These are phyloP conservation scores for Cocos nucifera DNA, from an alignment of 176 grass and related monocot genomes.

Conservation along the genomic window DNA sequence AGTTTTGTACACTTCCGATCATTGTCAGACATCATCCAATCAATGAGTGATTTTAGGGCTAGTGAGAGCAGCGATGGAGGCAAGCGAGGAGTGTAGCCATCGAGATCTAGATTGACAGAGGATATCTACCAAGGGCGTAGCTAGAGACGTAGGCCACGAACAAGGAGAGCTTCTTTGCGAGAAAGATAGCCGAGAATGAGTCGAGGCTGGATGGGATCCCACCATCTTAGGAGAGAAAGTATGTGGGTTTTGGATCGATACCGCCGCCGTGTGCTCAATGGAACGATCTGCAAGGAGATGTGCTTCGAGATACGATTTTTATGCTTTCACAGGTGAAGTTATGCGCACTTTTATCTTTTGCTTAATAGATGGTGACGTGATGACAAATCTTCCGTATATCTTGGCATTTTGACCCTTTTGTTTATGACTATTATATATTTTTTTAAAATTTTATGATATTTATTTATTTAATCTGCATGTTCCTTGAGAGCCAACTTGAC, in stretches of 20 bases:
- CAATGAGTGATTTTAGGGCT: neutral
- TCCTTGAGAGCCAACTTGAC: no score
- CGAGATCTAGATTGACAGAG: slow-evolving; percentile 9
- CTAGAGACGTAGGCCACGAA: slow-evolving; percentile 10
- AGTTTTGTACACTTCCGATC: neutral
- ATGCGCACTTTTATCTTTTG: no score
- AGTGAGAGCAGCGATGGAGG: neutral
- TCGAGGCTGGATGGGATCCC: slow-evolving; percentile 6
- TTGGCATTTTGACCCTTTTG: no score
- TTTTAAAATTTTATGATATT: no score
- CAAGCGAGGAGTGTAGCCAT: neutral
- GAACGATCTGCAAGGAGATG: neutral
- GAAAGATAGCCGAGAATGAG: slow-evolving; percentile 4
- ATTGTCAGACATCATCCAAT: slow-evolving; percentile 3
- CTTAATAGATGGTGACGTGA: no score
- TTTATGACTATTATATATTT: no score
- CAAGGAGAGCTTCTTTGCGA: no score
- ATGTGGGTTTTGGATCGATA: slow-evolving; percentile 14
- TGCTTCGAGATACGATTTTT: neutral
- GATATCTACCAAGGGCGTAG: slow-evolving; percentile 6
- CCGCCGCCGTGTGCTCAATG: neutral
- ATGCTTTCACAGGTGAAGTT: slow-evolving; percentile 18
- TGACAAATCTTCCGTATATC: no score
- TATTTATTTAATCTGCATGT: no score
- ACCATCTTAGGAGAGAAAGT: slow-evolving; percentile 11